Evolutionary conservation across 345 rosid genomes (phyloP), one percentile per base, ranked within the genome.

Genomic region (Kernera saxatilis): DNA sequence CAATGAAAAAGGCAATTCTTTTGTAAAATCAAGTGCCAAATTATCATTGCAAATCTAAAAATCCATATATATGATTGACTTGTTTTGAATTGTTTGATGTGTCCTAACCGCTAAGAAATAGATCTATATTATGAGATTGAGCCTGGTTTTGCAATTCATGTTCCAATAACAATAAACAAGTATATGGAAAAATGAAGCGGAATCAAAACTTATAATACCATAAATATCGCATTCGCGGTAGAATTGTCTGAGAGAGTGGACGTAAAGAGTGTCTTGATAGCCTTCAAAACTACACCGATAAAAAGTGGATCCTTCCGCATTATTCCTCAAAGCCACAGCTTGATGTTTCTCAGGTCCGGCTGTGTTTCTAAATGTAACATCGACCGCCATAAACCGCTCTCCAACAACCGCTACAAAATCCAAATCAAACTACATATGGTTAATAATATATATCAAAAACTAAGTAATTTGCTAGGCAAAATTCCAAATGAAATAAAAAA

Each of bases 231-330:
- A 84, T 27, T 84, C 82, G 5, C 82, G 73, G 60, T 84, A 84
- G 64, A 83, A 83, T 29, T 83, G 84, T 19, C 87, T 68, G 0
- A 81, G 67, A 23, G 87, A 81, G 35, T 84, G 87, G 1, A 72
- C 83, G 60, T 84, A 84, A 8, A 84, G 85, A 45, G 87, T 84
- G 37, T 84, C 87, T 67, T 81, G 89, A 50, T 81, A 84, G 13
- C 87, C 88, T 63, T 84, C 91, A 13, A 86, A 86, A 51, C 88
- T 84, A 78, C 89, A 87, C 1, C 89, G 83, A 22, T 83, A 83
- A 54, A 84, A 87, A 0, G 83, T 67, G 8, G 89, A 83, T 64
- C 76, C 69, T 59, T 87, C 92, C 0, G 92, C 87, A 44, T 81
- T 87, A 69, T 79, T 85, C 41, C 89, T 71, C 58, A 87, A 19